Percentiles rank a stretch among this genome's conserved stretches.
Conservation (phyloP, 257 asterid species). For the Petunia secreta region DNA sequence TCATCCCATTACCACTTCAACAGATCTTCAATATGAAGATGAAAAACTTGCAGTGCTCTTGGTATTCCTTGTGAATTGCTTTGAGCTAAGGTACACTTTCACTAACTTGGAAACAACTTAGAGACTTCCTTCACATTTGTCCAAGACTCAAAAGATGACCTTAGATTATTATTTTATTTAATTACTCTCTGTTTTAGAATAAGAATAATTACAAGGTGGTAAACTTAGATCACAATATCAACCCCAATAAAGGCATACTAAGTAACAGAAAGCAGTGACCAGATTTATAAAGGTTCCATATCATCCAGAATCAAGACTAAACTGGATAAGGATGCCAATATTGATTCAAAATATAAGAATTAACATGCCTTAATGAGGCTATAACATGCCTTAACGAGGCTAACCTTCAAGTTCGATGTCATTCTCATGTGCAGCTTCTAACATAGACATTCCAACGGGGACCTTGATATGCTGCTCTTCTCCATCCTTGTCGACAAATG, state of each 20-base stretch:
- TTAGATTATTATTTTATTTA: background rate
- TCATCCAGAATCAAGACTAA: background rate
- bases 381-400: too few relatives aligned
- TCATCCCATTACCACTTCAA: background rate
- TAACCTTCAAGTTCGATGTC: slow-evolving; percentile 94
- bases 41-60: background rate
- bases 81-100: background rate
- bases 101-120: slow-evolving; percentile 5
- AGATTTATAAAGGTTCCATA: background rate
- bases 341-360: background rate
- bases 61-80: background rate
- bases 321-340: background rate
- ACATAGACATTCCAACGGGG: slow-evolving; percentile 88
- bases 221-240: background rate
- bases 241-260: slow-evolving; percentile 4
- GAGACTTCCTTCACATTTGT: background rate
- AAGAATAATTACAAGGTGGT: background rate
- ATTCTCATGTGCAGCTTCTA: slow-evolving; percentile 96
- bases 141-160: background rate
- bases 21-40: background rate
- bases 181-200: background rate
- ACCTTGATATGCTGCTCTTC: slow-evolving; percentile 74
- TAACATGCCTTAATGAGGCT: background rate
- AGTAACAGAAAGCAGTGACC: background rate
- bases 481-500: slow-evolving; percentile 88